Evolutionary conservation across 2,329 filamentous ascomycete genomes (phyloP), one percentile per base, ranked within the genome.

Genomic region (Dothistroma septosporum): DNA sequence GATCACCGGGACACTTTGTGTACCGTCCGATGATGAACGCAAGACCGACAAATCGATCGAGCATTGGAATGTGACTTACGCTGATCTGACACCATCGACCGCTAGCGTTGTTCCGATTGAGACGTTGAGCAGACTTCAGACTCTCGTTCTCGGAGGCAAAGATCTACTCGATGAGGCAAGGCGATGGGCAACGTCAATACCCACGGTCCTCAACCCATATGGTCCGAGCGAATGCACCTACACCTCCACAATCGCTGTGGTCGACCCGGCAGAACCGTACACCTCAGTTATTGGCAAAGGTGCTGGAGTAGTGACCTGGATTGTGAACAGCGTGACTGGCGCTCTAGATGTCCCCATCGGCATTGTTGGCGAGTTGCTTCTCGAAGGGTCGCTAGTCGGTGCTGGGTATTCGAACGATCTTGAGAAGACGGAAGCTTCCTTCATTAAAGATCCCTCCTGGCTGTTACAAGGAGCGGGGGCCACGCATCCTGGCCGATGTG

Each of bases 341-440:
- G 7, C 7, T 35, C 32, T 35, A 12, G n/a, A n/a, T n/a, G n/a
- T n/a, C 32, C 68, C 80, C 28, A 53, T 53, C 6, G 80, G 80
- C 7, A 74, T 74, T 22, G 71, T 79, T 16, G 79, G 79, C 16
- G 80, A 82, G 62, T 63, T 82, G 55, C 65, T 80, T 0, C 61
- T 82, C 1, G 77, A 80, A 64, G 78, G 79, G 4, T 76, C 76
- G 31, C 76, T 75, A 21, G 70, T 81, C 16, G 77, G 73, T 1
- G 73, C 73, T 10, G 79, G 75, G 6, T 81, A 81, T 57, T 68
- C 80, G 6, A 67, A 71, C 28, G 65, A 71, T n/a, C 52, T 60
- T 1, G 65, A 68, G 19, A 69, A 70, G 62, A 76, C 73, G 1
- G 57, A 62, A 11, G 64, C 58, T 9, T 64, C 66, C 0, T 77